Conservation (phyloP, 164 flowering plant genomes). For the Hamamelis virginiana region DNA sequence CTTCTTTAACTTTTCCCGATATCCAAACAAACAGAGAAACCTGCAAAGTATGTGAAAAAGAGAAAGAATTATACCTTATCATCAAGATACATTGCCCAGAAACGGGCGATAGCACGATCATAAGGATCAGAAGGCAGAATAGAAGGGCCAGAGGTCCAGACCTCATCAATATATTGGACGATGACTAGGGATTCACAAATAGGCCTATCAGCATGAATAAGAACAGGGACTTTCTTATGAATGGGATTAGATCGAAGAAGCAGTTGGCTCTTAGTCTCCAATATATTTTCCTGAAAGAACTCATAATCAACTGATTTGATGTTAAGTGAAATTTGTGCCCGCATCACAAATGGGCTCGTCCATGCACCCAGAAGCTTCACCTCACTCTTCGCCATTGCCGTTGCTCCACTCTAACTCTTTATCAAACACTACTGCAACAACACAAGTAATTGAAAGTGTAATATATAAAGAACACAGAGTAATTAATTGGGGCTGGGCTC, state of each 20-base stretch:
- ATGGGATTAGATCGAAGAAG: constrained; percentile 67
- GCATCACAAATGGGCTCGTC: constrained; percentile 57
- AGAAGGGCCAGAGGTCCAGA: constrained; percentile 53
- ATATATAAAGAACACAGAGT: too few species aligned
- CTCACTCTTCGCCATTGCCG: constrained; percentile 40
- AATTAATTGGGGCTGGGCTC: too few species aligned
- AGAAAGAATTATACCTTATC: too few species aligned
- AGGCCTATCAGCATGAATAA: constrained; percentile 49
- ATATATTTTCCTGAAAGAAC: constrained; percentile 33
- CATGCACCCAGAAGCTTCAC: constrained; percentile 57
- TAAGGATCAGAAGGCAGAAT: constrained; percentile 68
- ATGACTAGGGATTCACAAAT: constrained; percentile 62
- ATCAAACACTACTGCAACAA: too few species aligned
- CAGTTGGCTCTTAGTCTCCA: constrained; percentile 46
- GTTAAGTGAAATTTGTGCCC: constrained; percentile 51
- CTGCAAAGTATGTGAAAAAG: too few species aligned
- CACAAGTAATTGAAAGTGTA: too few species aligned
- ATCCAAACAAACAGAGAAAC: too few species aligned
- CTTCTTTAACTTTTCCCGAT: too few species aligned
- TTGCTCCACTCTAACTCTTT: too few species aligned
- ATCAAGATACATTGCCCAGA: constrained; percentile 73
- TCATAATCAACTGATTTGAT: constrained; percentile 50
- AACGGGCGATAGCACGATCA: constrained; percentile 62
- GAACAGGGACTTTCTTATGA: constrained; percentile 48
- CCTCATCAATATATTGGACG: constrained; percentile 68